These are phyloP conservation scores for Chenopodium formosanum DNA, from an alignment of 148 eudicot species.

Conservation along the genomic window DNA sequence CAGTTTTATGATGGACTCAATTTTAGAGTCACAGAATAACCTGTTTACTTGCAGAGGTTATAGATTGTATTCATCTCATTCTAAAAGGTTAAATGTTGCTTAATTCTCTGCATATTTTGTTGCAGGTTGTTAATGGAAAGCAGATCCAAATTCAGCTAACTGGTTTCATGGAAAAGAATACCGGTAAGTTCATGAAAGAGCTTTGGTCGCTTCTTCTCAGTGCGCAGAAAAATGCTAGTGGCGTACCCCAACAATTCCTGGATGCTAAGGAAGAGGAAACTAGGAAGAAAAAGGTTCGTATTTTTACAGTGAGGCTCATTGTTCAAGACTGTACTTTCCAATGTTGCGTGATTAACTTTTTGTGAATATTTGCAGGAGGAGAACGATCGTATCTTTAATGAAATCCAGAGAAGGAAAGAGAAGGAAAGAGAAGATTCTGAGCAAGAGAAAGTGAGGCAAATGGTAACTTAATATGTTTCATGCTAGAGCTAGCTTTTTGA, in stretches of 20 bases:
- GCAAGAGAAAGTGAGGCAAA: constrained; percentile 55
- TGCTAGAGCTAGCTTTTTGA: constrained; percentile 42
- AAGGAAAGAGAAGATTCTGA: constrained; percentile 57
- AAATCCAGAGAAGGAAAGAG: constrained; percentile 79
- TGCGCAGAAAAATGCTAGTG: constrained; percentile 91
- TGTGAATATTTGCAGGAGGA: constrained; percentile 54
- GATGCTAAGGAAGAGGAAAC: constrained; percentile 99
- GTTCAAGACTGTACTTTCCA: not conserved
- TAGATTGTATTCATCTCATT: not conserved
- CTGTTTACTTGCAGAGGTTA: not conserved
- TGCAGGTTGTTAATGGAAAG: constrained; percentile 89
- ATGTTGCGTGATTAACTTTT: not conserved
- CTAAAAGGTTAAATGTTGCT: not conserved
- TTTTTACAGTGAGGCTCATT: not conserved
- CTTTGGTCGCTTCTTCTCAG: constrained; percentile 93
- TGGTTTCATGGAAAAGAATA: constrained; percentile 98
- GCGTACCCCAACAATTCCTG: constrained; percentile 94
- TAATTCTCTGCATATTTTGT: not conserved
- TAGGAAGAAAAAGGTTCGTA: constrained; percentile 70
- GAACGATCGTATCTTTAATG: constrained; percentile 66
- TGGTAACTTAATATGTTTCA: constrained; percentile 64
- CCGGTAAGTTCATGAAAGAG: constrained; percentile 98
- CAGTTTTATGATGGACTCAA: not conserved
- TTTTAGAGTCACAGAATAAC: not conserved
- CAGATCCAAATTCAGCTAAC: constrained; percentile 81